These are phyloP conservation scores for Gracilariopsis chorda DNA, from an alignment of 23 red algal genomes.

Conservation along the genomic window DNA sequence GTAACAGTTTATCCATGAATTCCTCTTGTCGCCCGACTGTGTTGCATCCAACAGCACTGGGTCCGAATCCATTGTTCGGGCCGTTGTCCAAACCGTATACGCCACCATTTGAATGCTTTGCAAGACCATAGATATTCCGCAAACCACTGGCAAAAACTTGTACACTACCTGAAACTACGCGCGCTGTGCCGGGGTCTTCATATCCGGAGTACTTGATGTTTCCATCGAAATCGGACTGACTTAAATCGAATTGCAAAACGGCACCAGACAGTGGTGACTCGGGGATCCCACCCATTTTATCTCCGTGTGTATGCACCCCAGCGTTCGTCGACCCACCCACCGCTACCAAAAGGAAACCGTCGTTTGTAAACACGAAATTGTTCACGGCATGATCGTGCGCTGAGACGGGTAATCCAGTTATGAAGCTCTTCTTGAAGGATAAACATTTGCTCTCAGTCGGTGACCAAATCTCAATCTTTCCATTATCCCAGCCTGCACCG, in stretches of 20 bases:
- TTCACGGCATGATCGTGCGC: constrained; percentile 63
- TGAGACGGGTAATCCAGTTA: constrained; percentile 63
- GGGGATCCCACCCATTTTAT: constrained; percentile 29
- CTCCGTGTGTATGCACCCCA: constrained; percentile 34
- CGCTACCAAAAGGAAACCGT: constrained; percentile 42
- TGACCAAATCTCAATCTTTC: constrained; percentile 52
- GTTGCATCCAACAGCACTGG: constrained; percentile 34
- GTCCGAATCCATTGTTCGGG: constrained; percentile 67
- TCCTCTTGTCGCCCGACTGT: neutral
- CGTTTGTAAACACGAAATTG: constrained; percentile 18
- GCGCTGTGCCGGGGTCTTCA: constrained; percentile 32
- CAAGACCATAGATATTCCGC: constrained; percentile 53
- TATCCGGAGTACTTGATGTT: constrained; percentile 41
- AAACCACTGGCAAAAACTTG: constrained; percentile 40
- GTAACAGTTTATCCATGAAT: constrained; percentile 43
- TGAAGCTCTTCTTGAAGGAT: constrained; percentile 3
- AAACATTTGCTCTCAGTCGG: neutral
- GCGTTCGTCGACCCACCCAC: constrained; percentile 68
- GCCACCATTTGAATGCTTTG: constrained; percentile 23
- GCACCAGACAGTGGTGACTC: constrained; percentile 64
- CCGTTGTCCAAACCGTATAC: constrained; percentile 72
- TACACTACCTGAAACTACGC: constrained; percentile 20
- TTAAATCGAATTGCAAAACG: constrained; percentile 19
- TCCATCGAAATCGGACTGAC: constrained; percentile 32
- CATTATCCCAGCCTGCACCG: constrained; percentile 55